Conservation (phyloP, 768 basidiomycete genomes). For the Mycena floridula region DNA sequence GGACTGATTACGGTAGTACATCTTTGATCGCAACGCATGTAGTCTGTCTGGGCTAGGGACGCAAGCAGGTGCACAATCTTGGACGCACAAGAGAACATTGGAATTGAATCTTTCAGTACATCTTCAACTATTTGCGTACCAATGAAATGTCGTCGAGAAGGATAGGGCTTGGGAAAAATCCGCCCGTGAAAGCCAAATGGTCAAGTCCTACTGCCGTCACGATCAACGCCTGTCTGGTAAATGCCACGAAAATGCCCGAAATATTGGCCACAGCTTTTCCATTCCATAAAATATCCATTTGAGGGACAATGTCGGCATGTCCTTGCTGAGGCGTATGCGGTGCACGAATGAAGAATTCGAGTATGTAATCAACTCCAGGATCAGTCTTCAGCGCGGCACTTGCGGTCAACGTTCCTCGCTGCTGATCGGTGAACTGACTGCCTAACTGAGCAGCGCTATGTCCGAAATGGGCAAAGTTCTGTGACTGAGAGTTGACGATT, state of each 20-base stretch:
- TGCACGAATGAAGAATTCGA: conserved; percentile 13
- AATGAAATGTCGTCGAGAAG: conserved; percentile 16
- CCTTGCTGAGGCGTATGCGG: conserved; percentile 9
- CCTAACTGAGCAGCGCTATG: conserved; percentile 11
- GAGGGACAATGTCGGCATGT: conserved; percentile 6
- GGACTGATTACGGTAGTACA: too few species aligned
- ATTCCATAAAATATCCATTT: conserved; percentile 13
- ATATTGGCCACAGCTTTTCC: conserved; percentile 7
- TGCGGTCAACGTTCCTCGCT: conserved; percentile 7
- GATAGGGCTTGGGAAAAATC: conserved; percentile 10
- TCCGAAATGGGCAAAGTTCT: conserved; percentile 11
- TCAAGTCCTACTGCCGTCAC: conserved; percentile 8
- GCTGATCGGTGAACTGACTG: conserved; percentile 8
- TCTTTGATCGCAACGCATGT: too few species aligned
- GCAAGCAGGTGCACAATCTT: too few species aligned
- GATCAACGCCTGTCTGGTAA: conserved; percentile 7
- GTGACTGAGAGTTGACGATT: conserved; percentile 12
- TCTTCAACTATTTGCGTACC: too few species aligned
- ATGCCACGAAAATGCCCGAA: conserved; percentile 4
- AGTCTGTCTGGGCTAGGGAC: too few species aligned
- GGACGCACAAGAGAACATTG: too few species aligned
- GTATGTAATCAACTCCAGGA: conserved; percentile 6
- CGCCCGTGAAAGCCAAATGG: conserved; percentile 9
- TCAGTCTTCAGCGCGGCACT: conserved; percentile 3
- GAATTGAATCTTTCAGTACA: too few species aligned